Evolutionary conservation across 2,329 filamentous ascomycete species (phyloP).

Genomic region (Cephalotrichum gorgonifer): DNA sequence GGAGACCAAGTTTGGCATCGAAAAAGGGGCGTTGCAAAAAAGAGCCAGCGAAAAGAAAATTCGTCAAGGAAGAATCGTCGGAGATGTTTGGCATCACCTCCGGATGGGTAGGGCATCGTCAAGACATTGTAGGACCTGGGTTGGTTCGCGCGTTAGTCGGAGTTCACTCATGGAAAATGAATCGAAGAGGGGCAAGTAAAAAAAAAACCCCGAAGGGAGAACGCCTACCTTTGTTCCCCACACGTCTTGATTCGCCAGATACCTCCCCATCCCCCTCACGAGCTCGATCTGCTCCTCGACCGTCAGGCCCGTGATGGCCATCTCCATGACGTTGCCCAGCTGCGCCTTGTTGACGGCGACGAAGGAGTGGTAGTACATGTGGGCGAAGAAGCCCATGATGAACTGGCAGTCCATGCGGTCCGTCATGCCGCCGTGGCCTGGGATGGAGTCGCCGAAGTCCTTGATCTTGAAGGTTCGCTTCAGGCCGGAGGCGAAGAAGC

Average conservation of each 20-base stretch:
- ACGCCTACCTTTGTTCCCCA: slow-evolving; percentile 26
- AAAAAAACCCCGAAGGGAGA: background rate
- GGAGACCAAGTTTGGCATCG: no score
- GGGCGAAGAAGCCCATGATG: slow-evolving; percentile 98
- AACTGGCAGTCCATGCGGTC: slow-evolving; percentile 99
- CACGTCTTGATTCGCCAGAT: slow-evolving; percentile 54
- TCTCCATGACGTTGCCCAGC: slow-evolving; percentile 81
- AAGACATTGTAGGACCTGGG: slow-evolving; percentile 21
- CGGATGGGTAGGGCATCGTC: slow-evolving; percentile 18
- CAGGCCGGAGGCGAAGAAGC: slow-evolving; percentile 94
- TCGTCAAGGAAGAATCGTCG: background rate
- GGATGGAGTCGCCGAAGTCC: slow-evolving; percentile 97
- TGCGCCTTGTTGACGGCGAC: slow-evolving; percentile 80
- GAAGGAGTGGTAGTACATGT: slow-evolving; percentile 98
- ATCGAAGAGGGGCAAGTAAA: slow-evolving; percentile 5
- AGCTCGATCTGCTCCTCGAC: slow-evolving; percentile 84
- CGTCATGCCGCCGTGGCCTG: slow-evolving; percentile 94
- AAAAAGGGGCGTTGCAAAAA: background rate
- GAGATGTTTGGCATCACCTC: slow-evolving; percentile 9
- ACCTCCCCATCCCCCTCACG: slow-evolving; percentile 52
- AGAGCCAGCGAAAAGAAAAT: background rate
- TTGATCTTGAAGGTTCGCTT: slow-evolving; percentile 99
- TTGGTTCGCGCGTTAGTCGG: background rate
- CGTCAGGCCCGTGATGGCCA: slow-evolving; percentile 79
- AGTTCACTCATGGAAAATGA: background rate